Evolutionary conservation across 371 early-diverging fungal genomes (phyloP).

Genomic region (Zopfochytrium polystomum): DNA sequence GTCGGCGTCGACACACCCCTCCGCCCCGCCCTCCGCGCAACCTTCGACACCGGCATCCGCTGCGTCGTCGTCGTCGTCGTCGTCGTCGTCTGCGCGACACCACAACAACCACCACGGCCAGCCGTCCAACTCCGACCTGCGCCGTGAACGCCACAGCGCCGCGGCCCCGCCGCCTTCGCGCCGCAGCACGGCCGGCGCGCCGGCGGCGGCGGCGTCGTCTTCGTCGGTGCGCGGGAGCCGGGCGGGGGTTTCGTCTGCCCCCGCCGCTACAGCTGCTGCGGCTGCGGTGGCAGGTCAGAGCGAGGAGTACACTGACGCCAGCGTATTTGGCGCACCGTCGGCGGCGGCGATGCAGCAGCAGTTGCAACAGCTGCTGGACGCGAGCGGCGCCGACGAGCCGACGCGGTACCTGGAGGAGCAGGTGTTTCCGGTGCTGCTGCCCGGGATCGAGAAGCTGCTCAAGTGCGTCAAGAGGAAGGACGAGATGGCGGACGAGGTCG

Average conservation of each 20-base stretch:
- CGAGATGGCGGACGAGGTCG: slow-evolving; percentile 27
- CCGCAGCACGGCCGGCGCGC: too few relatives aligned
- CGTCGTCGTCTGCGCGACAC: too few relatives aligned
- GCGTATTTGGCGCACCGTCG: too few relatives aligned
- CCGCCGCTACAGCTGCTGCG: not conserved
- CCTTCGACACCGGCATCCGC: not conserved
- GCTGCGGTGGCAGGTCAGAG: not conserved
- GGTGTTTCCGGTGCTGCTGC: slow-evolving; percentile 30
- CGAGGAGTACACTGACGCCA: not conserved
- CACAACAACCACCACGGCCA: too few relatives aligned
- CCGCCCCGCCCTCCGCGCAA: not conserved
- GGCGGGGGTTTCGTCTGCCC: not conserved
- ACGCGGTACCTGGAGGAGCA: slow-evolving; percentile 26
- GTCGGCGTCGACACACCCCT: not conserved
- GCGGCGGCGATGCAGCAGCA: too few relatives aligned
- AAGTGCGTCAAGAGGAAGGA: slow-evolving; percentile 28
- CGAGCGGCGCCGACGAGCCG: slow-evolving; percentile 12
- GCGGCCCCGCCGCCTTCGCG: too few relatives aligned
- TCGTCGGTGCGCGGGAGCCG: not conserved
- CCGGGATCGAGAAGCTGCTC: slow-evolving; percentile 33
- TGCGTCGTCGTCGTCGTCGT: too few relatives aligned
- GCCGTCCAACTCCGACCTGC: too few relatives aligned
- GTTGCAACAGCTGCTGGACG: too few relatives aligned
- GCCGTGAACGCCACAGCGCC: too few relatives aligned
- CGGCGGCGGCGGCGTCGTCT: too few relatives aligned